Evolutionary conservation across 169 alveolate species (phyloP).

Genomic region (Cryptosporidium sp.): DNA sequence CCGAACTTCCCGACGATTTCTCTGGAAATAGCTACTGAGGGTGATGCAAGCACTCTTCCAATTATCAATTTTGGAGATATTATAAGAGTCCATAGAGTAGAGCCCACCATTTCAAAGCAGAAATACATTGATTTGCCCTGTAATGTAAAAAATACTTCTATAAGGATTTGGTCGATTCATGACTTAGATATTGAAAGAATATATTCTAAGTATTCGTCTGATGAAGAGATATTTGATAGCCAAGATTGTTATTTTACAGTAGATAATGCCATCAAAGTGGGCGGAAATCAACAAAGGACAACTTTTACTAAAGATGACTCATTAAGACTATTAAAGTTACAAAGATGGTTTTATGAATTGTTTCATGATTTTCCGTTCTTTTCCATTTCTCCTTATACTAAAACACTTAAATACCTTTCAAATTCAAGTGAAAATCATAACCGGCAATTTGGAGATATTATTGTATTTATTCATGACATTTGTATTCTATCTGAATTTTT

Average conservation of each 20-base stretch:
- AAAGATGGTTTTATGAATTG: constrained; percentile 70
- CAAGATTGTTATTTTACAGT: constrained; percentile 54
- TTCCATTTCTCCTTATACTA: constrained; percentile 64
- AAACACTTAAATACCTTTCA: constrained; percentile 35
- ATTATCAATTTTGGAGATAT: constrained; percentile 68
- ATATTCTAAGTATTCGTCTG: constrained; percentile 11
- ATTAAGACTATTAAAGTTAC: constrained; percentile 35
- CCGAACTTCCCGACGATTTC: constrained; percentile 50
- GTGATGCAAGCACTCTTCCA: constrained; percentile 65
- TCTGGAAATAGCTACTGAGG: constrained; percentile 55
- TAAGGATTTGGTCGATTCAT: constrained; percentile 51
- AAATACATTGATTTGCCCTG: constrained; percentile 59
- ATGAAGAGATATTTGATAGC: constrained; percentile 42
- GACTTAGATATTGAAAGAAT: constrained; percentile 35
- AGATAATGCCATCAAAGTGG: constrained; percentile 61
- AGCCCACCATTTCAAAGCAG: constrained; percentile 59
- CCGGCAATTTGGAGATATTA: constrained; percentile 53
- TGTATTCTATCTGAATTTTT: constrained; percentile 38
- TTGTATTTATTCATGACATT: constrained; percentile 49
- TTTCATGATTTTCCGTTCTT: constrained; percentile 66
- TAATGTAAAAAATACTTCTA: constrained; percentile 47
- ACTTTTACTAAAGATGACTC: constrained; percentile 69
- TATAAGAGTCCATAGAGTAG: constrained; percentile 64
- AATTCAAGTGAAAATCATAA: neutral
- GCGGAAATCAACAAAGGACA: constrained; percentile 46